Base-by-base conservation (phyloP, 2,329 filamentous ascomycete species). In the Penicillium sp. region DNA sequence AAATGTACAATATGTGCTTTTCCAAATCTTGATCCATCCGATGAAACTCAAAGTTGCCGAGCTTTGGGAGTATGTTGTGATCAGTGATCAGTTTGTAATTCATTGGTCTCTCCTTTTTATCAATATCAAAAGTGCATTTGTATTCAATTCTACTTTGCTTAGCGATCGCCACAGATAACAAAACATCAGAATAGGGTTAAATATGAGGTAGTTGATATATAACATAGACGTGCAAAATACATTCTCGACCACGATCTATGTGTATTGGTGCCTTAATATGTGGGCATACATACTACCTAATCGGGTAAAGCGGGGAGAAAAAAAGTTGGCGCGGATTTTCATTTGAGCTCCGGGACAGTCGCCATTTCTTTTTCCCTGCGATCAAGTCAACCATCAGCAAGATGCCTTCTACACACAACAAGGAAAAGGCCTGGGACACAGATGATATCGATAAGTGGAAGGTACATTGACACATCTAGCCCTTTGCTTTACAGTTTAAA, bases 361-460 rank as follows among this genome's bases (percentile, higher is more conserved):
- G 50, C 46, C 52, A 26, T 29, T 36, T 54, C 39, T 49, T 54
- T 49, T 43, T 45, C 52, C 35, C 57, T 36, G 40, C 38, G 47
- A 48, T 18, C 13, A 49, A 49, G 36, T 48, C 47, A 23, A 40
- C 55, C 57, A 56, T 47, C 47, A 42, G 42, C 68, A 77, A 66
- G 44, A 91, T 96, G 91, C 91, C 91, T 59, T 94, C 90, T 29
- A 96, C 88, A 61, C 85, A 96, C 76, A 89, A 96, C 59, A 88
- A 84, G 63, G 90, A 95, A 3, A 96, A 96, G 74, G 89, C 91
- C 51, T 95, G 92, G 92, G 92, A 97, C 68, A 96, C 92, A 53
- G 92, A 96, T 59, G 94, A 97, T 68, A 90, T 97, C 61, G 93
- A 97, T 77, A 96, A 97, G 74, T 97, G 91, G 91, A 93, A 91